These are phyloP conservation scores for Chlamydomonas reinhardtii DNA, from an alignment of 163 green algal genomes.

Conservation along the genomic window DNA sequence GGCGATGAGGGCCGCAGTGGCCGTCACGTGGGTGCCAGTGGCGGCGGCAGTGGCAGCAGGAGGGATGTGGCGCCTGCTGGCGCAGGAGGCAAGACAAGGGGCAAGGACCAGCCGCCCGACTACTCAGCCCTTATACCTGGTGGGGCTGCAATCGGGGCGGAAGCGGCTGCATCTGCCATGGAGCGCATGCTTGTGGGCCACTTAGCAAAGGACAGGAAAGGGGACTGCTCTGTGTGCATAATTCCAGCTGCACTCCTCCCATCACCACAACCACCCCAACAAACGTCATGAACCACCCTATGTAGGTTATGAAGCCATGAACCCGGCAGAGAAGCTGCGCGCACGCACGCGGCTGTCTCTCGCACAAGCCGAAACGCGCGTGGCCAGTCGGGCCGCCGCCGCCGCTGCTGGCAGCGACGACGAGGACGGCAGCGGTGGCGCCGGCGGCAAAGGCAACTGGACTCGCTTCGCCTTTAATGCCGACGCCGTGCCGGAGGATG, in stretches of 20 bases:
- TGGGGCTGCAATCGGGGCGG: background rate
- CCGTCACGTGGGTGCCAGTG: no score
- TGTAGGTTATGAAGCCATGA: conserved; percentile 27
- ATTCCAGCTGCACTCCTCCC: no score
- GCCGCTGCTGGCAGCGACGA: background rate
- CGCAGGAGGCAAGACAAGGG: background rate
- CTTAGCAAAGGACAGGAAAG: no score
- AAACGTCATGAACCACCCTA: no score
- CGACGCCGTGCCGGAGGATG: conserved; percentile 25
- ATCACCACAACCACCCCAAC: no score
- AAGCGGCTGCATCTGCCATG: no score
- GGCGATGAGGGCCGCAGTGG: no score
- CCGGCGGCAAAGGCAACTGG: background rate
- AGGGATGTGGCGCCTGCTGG: no score
- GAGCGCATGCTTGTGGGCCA: no score
- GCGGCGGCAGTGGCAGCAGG: no score
- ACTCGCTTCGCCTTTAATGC: conserved; percentile 47
- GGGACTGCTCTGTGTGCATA: no score
- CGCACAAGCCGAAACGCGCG: conserved; percentile 5
- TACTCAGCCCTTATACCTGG: conserved; percentile 22
- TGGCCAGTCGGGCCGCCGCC: background rate
- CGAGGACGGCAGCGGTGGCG: background rate
- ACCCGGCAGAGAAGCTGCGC: conserved; percentile 1
- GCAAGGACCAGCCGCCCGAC: background rate
- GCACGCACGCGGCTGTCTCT: conserved; percentile 44